Conservation (phyloP, 148 eudicot genomes). For the Camellia sinensis region DNA sequence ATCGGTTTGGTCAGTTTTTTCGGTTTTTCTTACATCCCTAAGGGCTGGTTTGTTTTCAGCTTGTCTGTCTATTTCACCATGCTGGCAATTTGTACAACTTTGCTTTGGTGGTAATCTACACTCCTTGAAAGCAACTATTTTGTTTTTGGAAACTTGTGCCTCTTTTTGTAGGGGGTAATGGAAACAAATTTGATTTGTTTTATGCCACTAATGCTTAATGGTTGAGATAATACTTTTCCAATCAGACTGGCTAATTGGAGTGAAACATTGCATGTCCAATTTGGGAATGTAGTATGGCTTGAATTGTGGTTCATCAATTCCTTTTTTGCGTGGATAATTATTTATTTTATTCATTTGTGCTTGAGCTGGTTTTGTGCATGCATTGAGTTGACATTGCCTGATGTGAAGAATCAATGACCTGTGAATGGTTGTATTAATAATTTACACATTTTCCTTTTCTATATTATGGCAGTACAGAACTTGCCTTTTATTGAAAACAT, state of each 20-base stretch:
- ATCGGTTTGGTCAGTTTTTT: too few relatives aligned
- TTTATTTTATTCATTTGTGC: neutral
- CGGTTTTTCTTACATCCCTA: too few relatives aligned
- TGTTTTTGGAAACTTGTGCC: neutral
- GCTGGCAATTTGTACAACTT: neutral
- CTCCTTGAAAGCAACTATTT: neutral
- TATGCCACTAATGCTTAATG: neutral
- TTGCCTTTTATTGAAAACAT: slow-evolving; percentile 95
- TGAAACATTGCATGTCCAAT: neutral
- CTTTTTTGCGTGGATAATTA: neutral
- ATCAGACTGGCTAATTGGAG: neutral
- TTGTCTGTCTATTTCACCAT: neutral
- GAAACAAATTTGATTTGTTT: neutral
- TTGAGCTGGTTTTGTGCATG: slow-evolving; percentile 7
- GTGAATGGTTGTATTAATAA: slow-evolving; percentile 1
- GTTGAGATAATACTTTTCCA: neutral
- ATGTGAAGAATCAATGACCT: neutral
- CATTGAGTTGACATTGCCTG: neutral
- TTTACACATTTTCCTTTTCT: slow-evolving; percentile 30
- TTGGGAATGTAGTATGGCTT: neutral
- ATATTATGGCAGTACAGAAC: slow-evolving; percentile 91
- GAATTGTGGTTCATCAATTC: neutral
- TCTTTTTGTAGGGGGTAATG: neutral
- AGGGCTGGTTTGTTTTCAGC: neutral
- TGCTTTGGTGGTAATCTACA: neutral